phyloP scores from a whole-genome alignment of 179 eudicot species.

The Vitellaria paradoxa region DNA sequence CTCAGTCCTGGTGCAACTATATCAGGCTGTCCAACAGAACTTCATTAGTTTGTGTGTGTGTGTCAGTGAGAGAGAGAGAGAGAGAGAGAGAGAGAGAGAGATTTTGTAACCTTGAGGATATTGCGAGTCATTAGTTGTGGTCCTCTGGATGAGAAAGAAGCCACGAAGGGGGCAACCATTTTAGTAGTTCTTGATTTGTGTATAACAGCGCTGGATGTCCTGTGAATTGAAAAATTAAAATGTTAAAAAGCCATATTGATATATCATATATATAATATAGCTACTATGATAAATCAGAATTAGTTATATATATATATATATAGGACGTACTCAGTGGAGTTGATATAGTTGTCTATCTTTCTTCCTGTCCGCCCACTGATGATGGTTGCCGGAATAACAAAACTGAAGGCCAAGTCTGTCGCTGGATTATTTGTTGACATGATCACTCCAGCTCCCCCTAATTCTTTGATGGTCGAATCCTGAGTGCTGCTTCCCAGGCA shows the following conservation, averaged over 20 bases:
- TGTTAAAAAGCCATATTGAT: background rate
- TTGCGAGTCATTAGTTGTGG: conserved; percentile 50
- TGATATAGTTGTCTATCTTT: conserved; percentile 50
- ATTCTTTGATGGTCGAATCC: conserved; percentile 31
- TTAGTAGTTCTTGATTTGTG: conserved; percentile 36
- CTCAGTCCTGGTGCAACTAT: conserved; percentile 77
- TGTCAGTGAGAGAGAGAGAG: background rate
- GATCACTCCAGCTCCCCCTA: conserved; percentile 52
- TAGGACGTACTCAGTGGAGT: conserved; percentile 55
- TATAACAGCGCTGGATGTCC: conserved; percentile 51
- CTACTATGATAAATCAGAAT: too few species aligned
- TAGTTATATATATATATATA: too few species aligned
- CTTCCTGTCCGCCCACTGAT: conserved; percentile 28
- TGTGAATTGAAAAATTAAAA: conserved; percentile 13
- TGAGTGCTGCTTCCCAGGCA: conserved; percentile 41
- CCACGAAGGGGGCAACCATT: conserved; percentile 49
- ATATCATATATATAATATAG: too few species aligned
- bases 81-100: background rate
- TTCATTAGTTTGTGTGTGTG: background rate
- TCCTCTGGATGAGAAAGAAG: conserved; percentile 88
- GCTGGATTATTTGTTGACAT: conserved; percentile 27
- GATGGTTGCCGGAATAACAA: conserved; percentile 39
- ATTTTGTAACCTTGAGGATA: conserved; percentile 66
- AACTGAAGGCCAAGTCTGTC: conserved; percentile 29
- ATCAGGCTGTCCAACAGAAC: conserved; percentile 51